A percentile compares a stretch with the other conserved stretches of the same genome.
These are phyloP conservation scores for Chaetomium fimeti DNA, from an alignment of 495 filamentous ascomycete species.

Conservation along the genomic window DNA sequence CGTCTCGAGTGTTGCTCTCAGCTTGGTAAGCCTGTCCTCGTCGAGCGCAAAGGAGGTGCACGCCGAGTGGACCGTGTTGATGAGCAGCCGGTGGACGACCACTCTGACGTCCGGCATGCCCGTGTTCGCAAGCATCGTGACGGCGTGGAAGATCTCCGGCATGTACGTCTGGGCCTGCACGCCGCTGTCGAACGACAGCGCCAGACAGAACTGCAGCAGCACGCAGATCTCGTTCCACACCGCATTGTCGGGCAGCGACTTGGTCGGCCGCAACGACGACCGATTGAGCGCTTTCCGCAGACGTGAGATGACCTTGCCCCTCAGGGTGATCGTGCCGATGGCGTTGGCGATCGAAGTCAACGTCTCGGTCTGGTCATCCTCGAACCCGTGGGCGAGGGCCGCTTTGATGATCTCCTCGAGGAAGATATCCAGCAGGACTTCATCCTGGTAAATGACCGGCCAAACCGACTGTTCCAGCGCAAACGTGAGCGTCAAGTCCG, in stretches of 20 bases:
- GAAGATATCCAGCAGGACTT: constrained; percentile 60
- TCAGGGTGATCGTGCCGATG: constrained; percentile 60
- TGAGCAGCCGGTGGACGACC: constrained; percentile 57
- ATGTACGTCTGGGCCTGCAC: constrained; percentile 63
- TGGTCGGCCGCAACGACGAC: constrained; percentile 60
- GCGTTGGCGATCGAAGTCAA: constrained; percentile 59
- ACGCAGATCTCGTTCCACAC: constrained; percentile 65
- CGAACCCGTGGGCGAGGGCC: constrained; percentile 54
- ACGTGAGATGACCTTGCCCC: constrained; percentile 59
- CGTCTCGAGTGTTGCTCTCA: constrained; percentile 54
- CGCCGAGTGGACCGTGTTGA: constrained; percentile 64
- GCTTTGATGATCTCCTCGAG: constrained; percentile 62
- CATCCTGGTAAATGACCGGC: constrained; percentile 61
- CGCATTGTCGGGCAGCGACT: constrained; percentile 59
- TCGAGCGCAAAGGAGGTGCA: constrained; percentile 60
- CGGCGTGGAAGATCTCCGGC: constrained; percentile 65
- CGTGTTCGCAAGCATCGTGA: constrained; percentile 64
- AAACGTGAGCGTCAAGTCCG: constrained; percentile 55
- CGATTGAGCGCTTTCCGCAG: constrained; percentile 63
- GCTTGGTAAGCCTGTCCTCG: constrained; percentile 52
- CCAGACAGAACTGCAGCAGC: constrained; percentile 60
- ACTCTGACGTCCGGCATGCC: constrained; percentile 55
- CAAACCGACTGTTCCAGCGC: constrained; percentile 60
- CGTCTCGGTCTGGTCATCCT: constrained; percentile 57
- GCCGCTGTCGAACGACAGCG: constrained; percentile 62